Evolutionary conservation across 805 yeast species (phyloP), one percentile per base, ranked within the genome.

Genomic region (Clavispora phyllophila): DNA sequence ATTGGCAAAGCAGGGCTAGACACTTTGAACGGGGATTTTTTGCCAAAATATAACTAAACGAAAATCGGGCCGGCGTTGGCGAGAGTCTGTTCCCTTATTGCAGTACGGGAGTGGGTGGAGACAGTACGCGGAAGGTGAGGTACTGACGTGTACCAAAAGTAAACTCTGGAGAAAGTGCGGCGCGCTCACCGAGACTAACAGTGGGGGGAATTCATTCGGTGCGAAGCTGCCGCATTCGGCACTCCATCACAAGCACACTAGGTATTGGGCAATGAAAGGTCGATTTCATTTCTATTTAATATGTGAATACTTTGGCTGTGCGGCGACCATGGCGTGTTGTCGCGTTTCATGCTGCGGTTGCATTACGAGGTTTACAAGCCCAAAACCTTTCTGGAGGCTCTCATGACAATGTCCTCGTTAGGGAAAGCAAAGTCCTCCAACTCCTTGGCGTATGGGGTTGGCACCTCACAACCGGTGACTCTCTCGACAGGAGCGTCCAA

Each of bases 351-450:
- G 18, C 28, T 20, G 24, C 22, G 25, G 25, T 15, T 12, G 15
- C 27, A 4, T 28, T n/a, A 15, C 22, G 15, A 10, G 32, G 45
- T 24, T 55, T 79, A 81, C 64, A 84, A 73, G 41, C 87, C 80
- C 67, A 86, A 74, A 37, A 83, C 90, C 68, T 84, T 84, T 72
- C 82, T 87, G 54, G 78, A 77, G 54, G 89, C 97, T 78, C 89
- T 84, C 62, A 86, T 79, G 58, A 93, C 86, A 53, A 89, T 80
- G 61, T 87, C 91, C 43, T 87, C 77, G 66, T 90, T 96, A 69
- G 99, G 99, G 96, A 93, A 93, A 43, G 98, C 96, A 64, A 93
- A 87, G 73, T 86, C 95, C 81, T 93, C 99, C 65, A 93, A 79
- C 73, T 84, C 90, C 69, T 82, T 80, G 57, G 96, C 96, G 65